These are phyloP conservation scores for Hansenula sp. DNA, from an alignment of 1,139 yeast genomes.

Conservation along the genomic window DNA sequence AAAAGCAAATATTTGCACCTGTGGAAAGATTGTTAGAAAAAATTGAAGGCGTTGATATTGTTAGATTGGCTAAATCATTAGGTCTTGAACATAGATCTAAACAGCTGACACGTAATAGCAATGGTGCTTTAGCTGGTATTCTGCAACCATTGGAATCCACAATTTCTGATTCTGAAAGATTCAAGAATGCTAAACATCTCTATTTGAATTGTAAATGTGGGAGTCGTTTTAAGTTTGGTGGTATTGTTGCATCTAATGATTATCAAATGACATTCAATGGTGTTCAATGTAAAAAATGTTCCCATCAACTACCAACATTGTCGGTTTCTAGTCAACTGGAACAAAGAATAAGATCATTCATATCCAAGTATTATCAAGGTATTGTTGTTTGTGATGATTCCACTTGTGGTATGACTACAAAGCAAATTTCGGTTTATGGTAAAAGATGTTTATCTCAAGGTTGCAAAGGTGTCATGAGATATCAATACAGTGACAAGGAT, in stretches of 20 bases:
- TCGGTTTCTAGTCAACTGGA: slow-evolving; percentile 73
- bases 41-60: slow-evolving; percentile 83
- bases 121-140: slow-evolving; percentile 38
- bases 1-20: slow-evolving; percentile 88
- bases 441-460: slow-evolving; percentile 64
- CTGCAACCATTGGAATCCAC: slow-evolving; percentile 79
- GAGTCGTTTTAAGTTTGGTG: slow-evolving; percentile 61
- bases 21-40: slow-evolving; percentile 83
- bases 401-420: slow-evolving; percentile 75
- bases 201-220: slow-evolving; percentile 64
- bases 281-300: slow-evolving; percentile 64
- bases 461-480: slow-evolving; percentile 84
- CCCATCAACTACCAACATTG: slow-evolving; percentile 44
- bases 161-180: slow-evolving; percentile 78
- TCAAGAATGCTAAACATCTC: slow-evolving; percentile 58
- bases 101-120: slow-evolving; percentile 32
- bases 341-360: slow-evolving; percentile 59
- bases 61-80: slow-evolving; percentile 69
- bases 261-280: slow-evolving; percentile 66
- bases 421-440: slow-evolving; percentile 90
- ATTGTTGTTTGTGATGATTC: slow-evolving; percentile 84
- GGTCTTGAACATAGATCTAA: slow-evolving; percentile 70
- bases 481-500: slow-evolving; percentile 72
- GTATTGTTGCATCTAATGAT: slow-evolving; percentile 59
- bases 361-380: slow-evolving; percentile 77